phyloP scores from a whole-genome alignment of 2,329 filamentous ascomycete species.

The Ilyonectria destructans region DNA sequence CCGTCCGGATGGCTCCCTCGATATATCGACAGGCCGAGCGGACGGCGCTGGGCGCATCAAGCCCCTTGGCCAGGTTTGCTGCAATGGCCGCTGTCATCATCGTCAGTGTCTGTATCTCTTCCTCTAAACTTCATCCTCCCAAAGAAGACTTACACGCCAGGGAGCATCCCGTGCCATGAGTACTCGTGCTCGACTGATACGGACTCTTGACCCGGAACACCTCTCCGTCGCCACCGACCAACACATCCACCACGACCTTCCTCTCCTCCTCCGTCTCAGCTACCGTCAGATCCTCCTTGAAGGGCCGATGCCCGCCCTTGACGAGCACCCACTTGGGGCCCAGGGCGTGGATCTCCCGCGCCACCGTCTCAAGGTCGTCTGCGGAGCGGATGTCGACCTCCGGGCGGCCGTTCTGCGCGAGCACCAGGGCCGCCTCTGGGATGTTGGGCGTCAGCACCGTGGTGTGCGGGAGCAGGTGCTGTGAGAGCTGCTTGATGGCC shows the following conservation, averaged over 20 bases:
- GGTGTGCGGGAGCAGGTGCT: slow-evolving; percentile 75
- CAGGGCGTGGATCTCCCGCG: slow-evolving; percentile 75
- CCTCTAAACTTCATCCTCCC: background rate
- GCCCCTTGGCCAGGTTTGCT: slow-evolving; percentile 77
- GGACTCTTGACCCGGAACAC: slow-evolving; percentile 77
- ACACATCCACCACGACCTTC: slow-evolving; percentile 82
- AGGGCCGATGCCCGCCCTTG: slow-evolving; percentile 92
- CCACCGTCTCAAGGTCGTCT: slow-evolving; percentile 79
- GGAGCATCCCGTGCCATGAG: slow-evolving; percentile 95
- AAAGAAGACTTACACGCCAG: slow-evolving; percentile 79
- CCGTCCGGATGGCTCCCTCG: slow-evolving; percentile 79
- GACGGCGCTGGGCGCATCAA: slow-evolving; percentile 73
- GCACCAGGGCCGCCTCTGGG: slow-evolving; percentile 79
- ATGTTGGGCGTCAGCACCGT: slow-evolving; percentile 85
- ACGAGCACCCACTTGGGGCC: slow-evolving; percentile 87
- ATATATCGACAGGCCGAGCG: slow-evolving; percentile 79
- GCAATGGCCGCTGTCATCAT: slow-evolving; percentile 76
- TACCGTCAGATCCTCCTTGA: slow-evolving; percentile 74
- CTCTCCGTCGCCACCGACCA: slow-evolving; percentile 74
- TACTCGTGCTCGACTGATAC: slow-evolving; percentile 84
- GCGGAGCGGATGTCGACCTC: slow-evolving; percentile 66
- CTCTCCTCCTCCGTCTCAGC: slow-evolving; percentile 74
- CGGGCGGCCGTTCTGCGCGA: slow-evolving; percentile 66
- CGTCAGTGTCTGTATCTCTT: slow-evolving; percentile 3
- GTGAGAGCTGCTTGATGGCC: slow-evolving; percentile 74